Conservation (phyloP, 164 flowering plant species). For the Liriodendron chinense region DNA sequence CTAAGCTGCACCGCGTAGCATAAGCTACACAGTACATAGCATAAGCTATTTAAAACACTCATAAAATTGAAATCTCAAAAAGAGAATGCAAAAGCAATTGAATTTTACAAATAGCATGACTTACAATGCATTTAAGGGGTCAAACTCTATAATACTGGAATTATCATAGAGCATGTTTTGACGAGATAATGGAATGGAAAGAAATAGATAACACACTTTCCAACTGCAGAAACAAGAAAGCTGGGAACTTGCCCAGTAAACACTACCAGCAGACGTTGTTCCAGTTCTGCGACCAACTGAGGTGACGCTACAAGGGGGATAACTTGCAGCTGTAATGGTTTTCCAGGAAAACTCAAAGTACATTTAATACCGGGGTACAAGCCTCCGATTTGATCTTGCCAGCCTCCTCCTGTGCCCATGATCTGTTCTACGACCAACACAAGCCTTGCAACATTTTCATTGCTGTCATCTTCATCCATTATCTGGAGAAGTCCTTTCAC, state of each 20-base stretch:
- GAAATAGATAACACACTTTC: not conserved
- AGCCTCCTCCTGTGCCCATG: conserved; percentile 99
- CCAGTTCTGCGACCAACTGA: conserved; percentile 61
- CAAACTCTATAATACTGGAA: not conserved
- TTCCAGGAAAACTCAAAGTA: conserved; percentile 89
- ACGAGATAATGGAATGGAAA: not conserved
- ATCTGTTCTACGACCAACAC: conserved; percentile 91
- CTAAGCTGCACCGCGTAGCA: too few relatives aligned
- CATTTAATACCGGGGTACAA: conserved; percentile 91
- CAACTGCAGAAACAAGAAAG: too few relatives aligned
- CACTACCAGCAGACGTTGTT: conserved; percentile 78
- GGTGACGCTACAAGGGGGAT: conserved; percentile 75
- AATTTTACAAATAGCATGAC: too few relatives aligned
- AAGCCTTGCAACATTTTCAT: conserved; percentile 91
- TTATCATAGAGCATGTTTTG: not conserved
- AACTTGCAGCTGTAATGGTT: conserved; percentile 86
- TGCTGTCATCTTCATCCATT: conserved; percentile 68
- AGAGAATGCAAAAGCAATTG: not conserved
- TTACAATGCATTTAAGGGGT: not conserved
- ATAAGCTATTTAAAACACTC: not conserved
- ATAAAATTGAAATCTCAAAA: not conserved
- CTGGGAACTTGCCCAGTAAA: conserved; percentile 76
- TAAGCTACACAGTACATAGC: too few relatives aligned
- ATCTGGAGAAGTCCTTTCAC: conserved; percentile 89
- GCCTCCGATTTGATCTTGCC: conserved; percentile 99